Conservation (phyloP, 768 basidiomycete species). For the Pleurotus platypus region DNA sequence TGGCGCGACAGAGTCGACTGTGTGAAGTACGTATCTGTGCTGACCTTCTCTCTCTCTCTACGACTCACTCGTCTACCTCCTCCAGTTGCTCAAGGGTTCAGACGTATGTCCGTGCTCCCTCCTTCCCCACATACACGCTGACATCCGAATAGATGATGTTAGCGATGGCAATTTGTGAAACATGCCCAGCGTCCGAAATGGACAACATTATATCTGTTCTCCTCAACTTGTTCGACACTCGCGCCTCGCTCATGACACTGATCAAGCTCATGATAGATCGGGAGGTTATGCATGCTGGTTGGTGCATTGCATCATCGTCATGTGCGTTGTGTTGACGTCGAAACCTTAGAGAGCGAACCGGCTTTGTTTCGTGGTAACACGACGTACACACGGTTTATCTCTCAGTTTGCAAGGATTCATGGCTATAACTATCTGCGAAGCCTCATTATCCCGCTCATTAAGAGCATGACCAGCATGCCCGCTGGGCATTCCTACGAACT, state of each 20-base stretch:
- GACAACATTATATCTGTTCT: conserved; percentile 84
- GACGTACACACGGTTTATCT: conserved; percentile 82
- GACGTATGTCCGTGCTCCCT: conserved; percentile 45
- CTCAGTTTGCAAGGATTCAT: conserved; percentile 83
- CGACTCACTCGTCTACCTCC: background rate
- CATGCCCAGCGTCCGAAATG: conserved; percentile 74
- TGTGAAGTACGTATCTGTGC: conserved; percentile 45
- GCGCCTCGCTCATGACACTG: conserved; percentile 64
- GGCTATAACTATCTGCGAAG: conserved; percentile 89
- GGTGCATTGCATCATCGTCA: background rate
- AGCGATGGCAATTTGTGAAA: conserved; percentile 84
- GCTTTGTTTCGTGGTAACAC: conserved; percentile 87
- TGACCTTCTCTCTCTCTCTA: too few species aligned
- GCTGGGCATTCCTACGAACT: conserved; percentile 74
- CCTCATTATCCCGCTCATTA: conserved; percentile 73
- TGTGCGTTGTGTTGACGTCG: background rate
- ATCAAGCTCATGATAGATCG: conserved; percentile 83
- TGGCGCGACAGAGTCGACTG: conserved; percentile 47
- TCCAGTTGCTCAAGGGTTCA: conserved; percentile 67
- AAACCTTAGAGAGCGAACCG: conserved; percentile 63
- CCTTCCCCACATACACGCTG: background rate
- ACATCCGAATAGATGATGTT: conserved; percentile 54
- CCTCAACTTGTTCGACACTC: conserved; percentile 82
- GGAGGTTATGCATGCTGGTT: conserved; percentile 79
- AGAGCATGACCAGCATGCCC: conserved; percentile 70